Conservation (phyloP, 164 flowering plant species). For the Berberis vulgaris region DNA sequence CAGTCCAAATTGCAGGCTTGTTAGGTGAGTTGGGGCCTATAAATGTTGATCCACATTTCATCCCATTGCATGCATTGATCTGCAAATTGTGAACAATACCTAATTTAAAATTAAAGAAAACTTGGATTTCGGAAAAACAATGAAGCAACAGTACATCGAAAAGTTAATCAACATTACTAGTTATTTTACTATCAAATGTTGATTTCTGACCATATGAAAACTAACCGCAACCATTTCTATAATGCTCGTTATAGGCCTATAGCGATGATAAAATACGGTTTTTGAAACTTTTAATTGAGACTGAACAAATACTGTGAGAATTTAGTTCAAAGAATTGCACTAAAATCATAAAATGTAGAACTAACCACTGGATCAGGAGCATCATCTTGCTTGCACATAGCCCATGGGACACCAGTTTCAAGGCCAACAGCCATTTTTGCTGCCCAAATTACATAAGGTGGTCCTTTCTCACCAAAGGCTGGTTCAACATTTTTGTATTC, state of each 20-base stretch:
- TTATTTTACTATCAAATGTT: no score
- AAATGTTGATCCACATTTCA: constrained; percentile 74
- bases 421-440: constrained; percentile 70
- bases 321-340: not conserved
- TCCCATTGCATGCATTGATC: constrained; percentile 94
- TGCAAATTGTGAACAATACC: constrained; percentile 17
- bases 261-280: no score
- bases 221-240: no score
- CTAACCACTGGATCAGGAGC: constrained; percentile 91
- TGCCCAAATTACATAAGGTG: constrained; percentile 67
- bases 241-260: no score
- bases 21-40: constrained; percentile 79
- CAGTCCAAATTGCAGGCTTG: constrained; percentile 92
- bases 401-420: constrained; percentile 82
- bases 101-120: no score
- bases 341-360: not conserved
- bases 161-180: no score
- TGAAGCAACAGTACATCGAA: no score
- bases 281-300: no score
- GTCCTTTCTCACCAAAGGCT: constrained; percentile 44
- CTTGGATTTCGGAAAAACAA: no score
- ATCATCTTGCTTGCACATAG: constrained; percentile 85
- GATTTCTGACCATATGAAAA: no score
- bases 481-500: constrained; percentile 54
- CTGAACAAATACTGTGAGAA: no score